Conservation (phyloP, 2,329 filamentous ascomycete genomes). For the Cryphonectria carpinicola region DNA sequence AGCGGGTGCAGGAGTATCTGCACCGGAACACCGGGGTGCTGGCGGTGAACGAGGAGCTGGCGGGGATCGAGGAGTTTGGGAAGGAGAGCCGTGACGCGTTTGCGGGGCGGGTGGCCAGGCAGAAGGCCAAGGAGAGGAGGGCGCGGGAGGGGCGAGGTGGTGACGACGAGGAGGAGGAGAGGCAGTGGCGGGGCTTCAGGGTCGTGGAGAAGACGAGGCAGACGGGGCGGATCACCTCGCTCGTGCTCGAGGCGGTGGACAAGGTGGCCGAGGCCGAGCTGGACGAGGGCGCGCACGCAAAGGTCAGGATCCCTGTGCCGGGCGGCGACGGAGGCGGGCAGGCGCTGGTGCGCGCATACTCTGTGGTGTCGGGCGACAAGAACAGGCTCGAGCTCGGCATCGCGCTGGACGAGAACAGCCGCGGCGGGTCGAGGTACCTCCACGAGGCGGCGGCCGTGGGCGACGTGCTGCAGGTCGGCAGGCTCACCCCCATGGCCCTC, state of each 20-base stretch:
- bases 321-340: constrained; percentile 41
- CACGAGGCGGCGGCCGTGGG: constrained; percentile 54
- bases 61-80: constrained; percentile 54
- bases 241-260: constrained; percentile 54
- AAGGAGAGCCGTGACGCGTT: constrained; percentile 55
- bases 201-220: constrained; percentile 55
- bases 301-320: constrained; percentile 49
- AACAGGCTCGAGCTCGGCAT: constrained; percentile 61
- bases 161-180: constrained; percentile 36
- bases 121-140: constrained; percentile 35
- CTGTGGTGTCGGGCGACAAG: constrained; percentile 56
- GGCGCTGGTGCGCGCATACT: constrained; percentile 62
- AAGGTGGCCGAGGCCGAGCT: constrained; percentile 39
- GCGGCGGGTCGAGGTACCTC: constrained; percentile 65
- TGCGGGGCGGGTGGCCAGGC: constrained; percentile 53
- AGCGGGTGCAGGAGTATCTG: constrained; percentile 65
- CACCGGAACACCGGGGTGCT: constrained; percentile 57
- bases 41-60: constrained; percentile 56
- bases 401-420: constrained; percentile 56
- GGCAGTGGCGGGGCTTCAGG: constrained; percentile 49
- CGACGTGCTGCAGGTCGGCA: constrained; percentile 54
- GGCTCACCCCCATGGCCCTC: constrained; percentile 55
- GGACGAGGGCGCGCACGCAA: constrained; percentile 56
- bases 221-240: constrained; percentile 54
- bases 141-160: constrained; percentile 27